Conservation (phyloP, 306 rosid genomes). For the Macrotyloma uniflorum region DNA sequence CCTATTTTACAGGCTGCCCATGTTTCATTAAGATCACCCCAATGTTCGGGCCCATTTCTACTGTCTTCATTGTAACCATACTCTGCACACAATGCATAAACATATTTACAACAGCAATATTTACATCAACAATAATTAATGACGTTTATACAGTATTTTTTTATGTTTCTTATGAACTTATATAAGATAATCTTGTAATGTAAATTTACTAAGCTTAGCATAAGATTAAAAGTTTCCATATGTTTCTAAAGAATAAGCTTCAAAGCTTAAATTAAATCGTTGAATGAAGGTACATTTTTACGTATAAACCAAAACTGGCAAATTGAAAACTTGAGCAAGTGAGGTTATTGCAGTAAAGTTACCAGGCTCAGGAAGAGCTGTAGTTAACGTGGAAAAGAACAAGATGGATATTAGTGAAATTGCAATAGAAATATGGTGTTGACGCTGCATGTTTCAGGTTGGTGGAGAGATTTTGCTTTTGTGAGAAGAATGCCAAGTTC, state of each 20-base stretch:
- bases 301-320: background rate
- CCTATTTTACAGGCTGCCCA: conserved; percentile 65
- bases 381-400: conserved; percentile 15
- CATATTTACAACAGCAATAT: background rate
- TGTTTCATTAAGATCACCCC: conserved; percentile 59
- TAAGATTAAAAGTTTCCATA: background rate
- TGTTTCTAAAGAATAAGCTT: background rate
- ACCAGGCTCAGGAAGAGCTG: conserved; percentile 63
- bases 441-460: conserved; percentile 45
- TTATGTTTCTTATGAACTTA: background rate
- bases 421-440: conserved; percentile 20
- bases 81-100: conserved; percentile 40
- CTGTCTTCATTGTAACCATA: conserved; percentile 51
- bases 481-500: background rate
- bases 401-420: conserved; percentile 33
- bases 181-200: background rate
- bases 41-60: conserved; percentile 53
- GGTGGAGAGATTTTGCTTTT: background rate
- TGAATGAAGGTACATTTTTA: background rate
- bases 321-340: too few relatives aligned
- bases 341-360: conserved; percentile 41
- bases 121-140: background rate
- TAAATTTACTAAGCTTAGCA: background rate
- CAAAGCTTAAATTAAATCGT: background rate
- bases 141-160: background rate